Evolutionary conservation across 805 yeast species (phyloP).

Genomic region (Candida pseudoglaebosa): DNA sequence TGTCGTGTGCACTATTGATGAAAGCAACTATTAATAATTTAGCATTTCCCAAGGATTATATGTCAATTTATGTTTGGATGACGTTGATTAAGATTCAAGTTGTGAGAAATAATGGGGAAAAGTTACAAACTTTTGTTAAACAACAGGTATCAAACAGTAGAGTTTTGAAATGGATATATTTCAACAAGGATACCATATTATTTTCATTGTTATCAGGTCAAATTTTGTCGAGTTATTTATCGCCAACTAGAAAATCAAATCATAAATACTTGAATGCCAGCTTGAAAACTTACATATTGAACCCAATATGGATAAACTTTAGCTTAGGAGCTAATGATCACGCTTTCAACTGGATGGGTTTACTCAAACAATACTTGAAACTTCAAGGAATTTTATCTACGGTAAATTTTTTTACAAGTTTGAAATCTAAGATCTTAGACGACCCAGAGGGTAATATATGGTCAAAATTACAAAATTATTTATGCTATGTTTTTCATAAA

Average conservation of each 20-base stretch:
- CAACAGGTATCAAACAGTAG: conserved; percentile 20
- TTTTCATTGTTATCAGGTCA: conserved; percentile 37
- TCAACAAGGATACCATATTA: conserved; percentile 28
- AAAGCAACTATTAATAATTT: conserved; percentile 22
- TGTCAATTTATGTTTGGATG: conserved; percentile 29
- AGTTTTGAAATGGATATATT: conserved; percentile 18
- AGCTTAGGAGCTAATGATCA: conserved; percentile 23
- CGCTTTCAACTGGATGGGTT: conserved; percentile 26
- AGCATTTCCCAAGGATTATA: conserved; percentile 35
- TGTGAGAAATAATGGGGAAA: conserved; percentile 7
- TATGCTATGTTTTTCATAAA: conserved; percentile 16
- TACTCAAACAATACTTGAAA: conserved; percentile 20
- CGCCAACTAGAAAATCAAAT: conserved; percentile 35
- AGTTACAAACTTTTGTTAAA: not conserved
- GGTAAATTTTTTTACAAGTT: conserved; percentile 15
- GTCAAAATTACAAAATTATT: conserved; percentile 13
- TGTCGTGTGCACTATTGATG: conserved; percentile 9
- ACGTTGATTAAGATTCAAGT: conserved; percentile 15
- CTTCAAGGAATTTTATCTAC: conserved; percentile 22
- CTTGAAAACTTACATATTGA: conserved; percentile 27
- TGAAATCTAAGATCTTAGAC: conserved; percentile 20
- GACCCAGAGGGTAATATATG: not conserved
- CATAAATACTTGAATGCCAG: conserved; percentile 31
- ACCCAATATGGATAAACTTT: conserved; percentile 41
- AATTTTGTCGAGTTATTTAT: conserved; percentile 36